Percentiles rank a stretch among this genome's conserved stretches.
These are phyloP conservation scores for Penicillium macrosclerotiorum DNA, from an alignment of 495 filamentous ascomycete genomes.

Conservation along the genomic window DNA sequence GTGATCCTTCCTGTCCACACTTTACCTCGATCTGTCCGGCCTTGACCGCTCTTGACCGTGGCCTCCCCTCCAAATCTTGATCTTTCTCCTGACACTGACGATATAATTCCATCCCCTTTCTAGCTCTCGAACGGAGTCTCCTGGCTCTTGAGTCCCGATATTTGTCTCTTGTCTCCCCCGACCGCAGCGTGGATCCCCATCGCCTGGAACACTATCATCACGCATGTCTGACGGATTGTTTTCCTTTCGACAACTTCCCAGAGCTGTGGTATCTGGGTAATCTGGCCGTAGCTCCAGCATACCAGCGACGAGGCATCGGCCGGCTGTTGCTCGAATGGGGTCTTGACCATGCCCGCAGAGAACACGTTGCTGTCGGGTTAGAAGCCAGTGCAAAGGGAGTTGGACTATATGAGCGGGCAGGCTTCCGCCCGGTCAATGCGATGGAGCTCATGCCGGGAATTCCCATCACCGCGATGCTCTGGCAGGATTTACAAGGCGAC, in stretches of 20 bases:
- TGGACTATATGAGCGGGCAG: slow-evolving; percentile 7
- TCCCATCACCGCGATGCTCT: slow-evolving; percentile 10
- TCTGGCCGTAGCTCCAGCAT: slow-evolving; percentile 20
- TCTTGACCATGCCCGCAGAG: slow-evolving; percentile 16
- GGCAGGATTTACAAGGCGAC: neutral
- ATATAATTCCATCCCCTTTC: neutral
- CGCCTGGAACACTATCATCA: slow-evolving; percentile 2
- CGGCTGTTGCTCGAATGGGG: slow-evolving; percentile 28
- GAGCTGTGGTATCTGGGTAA: slow-evolving; percentile 18
- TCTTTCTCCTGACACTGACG: too few relatives aligned
- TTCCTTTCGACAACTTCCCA: slow-evolving; percentile 3
- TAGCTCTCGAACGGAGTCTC: slow-evolving; percentile 7
- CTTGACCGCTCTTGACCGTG: too few relatives aligned
- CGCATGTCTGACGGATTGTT: slow-evolving; percentile 2
- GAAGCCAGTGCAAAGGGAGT: slow-evolving; percentile 6
- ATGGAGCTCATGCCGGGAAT: neutral
- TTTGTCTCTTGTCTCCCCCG: slow-evolving; percentile 4
- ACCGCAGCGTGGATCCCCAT: slow-evolving; percentile 12
- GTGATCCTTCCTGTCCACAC: neutral
- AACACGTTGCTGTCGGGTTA: slow-evolving; percentile 1
- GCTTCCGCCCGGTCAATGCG: slow-evolving; percentile 3
- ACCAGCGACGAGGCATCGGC: slow-evolving; percentile 27
- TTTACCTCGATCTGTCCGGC: too few relatives aligned
- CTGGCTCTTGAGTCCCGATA: slow-evolving; percentile 2
- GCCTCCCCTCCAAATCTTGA: too few relatives aligned